A percentile compares a stretch with the other conserved stretches of the same genome.
Evolutionary conservation across 768 basidiomycete genomes (phyloP).

Genomic region (Lactarius trivialis): DNA sequence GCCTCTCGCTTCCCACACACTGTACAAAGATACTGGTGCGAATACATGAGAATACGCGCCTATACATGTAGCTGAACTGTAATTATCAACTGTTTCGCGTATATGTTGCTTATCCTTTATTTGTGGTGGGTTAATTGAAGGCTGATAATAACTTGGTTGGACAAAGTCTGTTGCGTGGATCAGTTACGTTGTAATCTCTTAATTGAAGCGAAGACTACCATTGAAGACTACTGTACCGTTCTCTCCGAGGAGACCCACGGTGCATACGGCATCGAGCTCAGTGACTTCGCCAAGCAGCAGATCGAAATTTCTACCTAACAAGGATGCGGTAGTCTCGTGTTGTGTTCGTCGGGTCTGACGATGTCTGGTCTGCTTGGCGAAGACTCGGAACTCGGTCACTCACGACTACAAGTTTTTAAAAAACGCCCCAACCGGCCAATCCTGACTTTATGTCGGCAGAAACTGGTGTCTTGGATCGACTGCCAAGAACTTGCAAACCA

Average conservation of each 20-base stretch:
- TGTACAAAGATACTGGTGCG: no score
- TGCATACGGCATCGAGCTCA: background rate
- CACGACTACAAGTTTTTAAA: constrained; percentile 78
- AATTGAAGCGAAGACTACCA: no score
- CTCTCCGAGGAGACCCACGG: background rate
- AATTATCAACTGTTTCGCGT: no score
- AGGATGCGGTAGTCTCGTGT: background rate
- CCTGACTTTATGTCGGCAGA: constrained; percentile 61
- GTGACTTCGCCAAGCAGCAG: background rate
- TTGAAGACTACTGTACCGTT: background rate
- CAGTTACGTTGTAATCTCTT: no score
- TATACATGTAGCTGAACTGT: no score
- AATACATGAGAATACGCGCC: no score
- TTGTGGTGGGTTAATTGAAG: no score
- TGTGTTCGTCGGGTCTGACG: background rate
- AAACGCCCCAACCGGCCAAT: constrained; percentile 69
- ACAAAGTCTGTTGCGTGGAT: no score
- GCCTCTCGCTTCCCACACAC: no score
- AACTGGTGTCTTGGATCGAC: constrained; percentile 91
- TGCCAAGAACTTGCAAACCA: constrained; percentile 93
- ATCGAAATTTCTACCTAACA: background rate
- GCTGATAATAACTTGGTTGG: no score
- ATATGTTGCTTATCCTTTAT: no score
- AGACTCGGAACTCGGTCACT: constrained; percentile 98
- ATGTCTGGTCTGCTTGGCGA: constrained; percentile 82